Conservation (phyloP, 2,329 filamentous ascomycete genomes). For the Byssothecium circinans region DNA sequence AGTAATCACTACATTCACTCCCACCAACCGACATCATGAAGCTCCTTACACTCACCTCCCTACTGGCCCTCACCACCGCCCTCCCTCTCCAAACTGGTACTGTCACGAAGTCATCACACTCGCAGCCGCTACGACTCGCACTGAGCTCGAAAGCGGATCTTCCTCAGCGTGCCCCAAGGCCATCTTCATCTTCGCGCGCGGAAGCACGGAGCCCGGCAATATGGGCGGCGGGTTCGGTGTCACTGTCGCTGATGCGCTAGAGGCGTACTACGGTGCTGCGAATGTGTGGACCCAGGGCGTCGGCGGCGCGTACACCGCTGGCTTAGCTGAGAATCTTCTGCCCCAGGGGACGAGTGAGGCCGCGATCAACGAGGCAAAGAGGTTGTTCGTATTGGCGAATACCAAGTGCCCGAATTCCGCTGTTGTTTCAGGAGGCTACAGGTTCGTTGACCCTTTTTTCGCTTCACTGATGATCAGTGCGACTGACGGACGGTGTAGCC, state of each 20-base stretch:
- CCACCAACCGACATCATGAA: constrained; percentile 20
- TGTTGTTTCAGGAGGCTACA: constrained; percentile 47
- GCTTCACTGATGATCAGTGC: neutral
- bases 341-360: constrained; percentile 33
- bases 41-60: constrained; percentile 15
- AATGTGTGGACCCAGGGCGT: constrained; percentile 38
- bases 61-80: constrained; percentile 6
- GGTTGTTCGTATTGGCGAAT: constrained; percentile 41
- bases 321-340: constrained; percentile 37
- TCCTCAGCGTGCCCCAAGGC: constrained; percentile 23
- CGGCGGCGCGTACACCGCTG: constrained; percentile 41
- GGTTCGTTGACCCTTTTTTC: constrained; percentile 27
- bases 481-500: constrained; percentile 20
- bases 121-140: constrained; percentile 11
- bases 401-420: constrained; percentile 43
- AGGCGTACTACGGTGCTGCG: constrained; percentile 23
- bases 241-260: constrained; percentile 21
- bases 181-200: constrained; percentile 34
- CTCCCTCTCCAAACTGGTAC: constrained; percentile 11
- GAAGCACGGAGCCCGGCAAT: constrained; percentile 27
- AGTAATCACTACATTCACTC: too few relatives aligned
- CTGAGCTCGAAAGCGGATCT: constrained; percentile 26
- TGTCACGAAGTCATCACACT: constrained; percentile 19
- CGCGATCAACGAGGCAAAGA: constrained; percentile 39
- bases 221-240: constrained; percentile 28